phyloP scores from a whole-genome alignment of 768 basidiomycete species.

The Leucocoprinus leucothites region DNA sequence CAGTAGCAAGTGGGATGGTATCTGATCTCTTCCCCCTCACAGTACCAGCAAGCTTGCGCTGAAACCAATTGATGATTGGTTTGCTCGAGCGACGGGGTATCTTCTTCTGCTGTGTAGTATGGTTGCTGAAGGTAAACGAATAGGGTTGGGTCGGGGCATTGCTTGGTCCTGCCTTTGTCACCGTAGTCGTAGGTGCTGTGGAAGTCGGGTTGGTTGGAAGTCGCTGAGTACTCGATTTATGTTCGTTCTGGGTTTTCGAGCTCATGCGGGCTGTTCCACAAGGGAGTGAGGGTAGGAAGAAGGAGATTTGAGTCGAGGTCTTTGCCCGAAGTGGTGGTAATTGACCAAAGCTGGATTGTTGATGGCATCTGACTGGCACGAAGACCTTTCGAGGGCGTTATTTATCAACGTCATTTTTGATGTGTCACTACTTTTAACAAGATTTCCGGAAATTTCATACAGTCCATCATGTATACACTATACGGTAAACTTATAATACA shows the following conservation, averaged over 20 bases:
- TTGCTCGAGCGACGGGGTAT: constrained; percentile 69
- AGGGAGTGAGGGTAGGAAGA: background rate
- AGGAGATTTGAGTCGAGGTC: background rate
- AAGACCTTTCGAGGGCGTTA: background rate
- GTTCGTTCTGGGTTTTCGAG: constrained; percentile 8
- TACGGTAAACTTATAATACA: no score
- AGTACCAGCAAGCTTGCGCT: constrained; percentile 77
- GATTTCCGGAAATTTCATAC: background rate
- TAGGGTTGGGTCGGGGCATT: background rate
- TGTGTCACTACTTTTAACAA: background rate
- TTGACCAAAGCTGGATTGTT: background rate
- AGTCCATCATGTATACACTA: no score
- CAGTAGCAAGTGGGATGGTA: constrained; percentile 28
- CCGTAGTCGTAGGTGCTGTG: background rate
- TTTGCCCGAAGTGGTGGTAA: background rate
- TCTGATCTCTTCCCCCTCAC: constrained; percentile 52
- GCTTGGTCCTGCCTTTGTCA: constrained; percentile 1
- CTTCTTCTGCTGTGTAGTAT: constrained; percentile 54
- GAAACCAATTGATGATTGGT: constrained; percentile 88
- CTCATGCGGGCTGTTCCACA: constrained; percentile 3
- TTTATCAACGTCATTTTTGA: background rate
- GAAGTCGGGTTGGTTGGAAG: background rate
- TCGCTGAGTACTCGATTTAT: constrained; percentile 1
- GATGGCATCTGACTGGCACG: constrained; percentile 7
- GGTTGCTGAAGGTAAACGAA: constrained; percentile 21